Evolutionary conservation across 2,329 filamentous ascomycete genomes (phyloP).

Genomic region (Arthrobotrys sphaeroides): DNA sequence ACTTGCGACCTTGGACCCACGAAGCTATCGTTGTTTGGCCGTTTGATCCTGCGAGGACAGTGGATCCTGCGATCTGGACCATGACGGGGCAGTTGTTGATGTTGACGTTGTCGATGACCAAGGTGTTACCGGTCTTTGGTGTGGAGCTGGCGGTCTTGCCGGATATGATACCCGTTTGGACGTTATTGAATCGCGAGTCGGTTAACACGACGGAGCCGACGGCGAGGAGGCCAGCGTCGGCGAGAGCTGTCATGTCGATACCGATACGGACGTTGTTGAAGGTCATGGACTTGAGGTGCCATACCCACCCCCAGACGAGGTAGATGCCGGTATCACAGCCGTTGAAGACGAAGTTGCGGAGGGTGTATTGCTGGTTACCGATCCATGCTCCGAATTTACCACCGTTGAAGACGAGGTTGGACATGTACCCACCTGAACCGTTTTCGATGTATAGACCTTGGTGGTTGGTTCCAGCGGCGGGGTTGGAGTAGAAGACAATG

Average conservation of each 20-base stretch:
- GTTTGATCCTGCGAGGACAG: slow-evolving; percentile 18
- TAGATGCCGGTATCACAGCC: slow-evolving; percentile 82
- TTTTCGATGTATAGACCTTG: slow-evolving; percentile 72
- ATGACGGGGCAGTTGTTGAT: slow-evolving; percentile 74
- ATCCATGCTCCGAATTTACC: slow-evolving; percentile 70
- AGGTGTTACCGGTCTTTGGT: slow-evolving; percentile 59
- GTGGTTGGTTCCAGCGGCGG: slow-evolving; percentile 60
- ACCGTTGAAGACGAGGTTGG: slow-evolving; percentile 83
- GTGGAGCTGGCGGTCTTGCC: slow-evolving; percentile 76
- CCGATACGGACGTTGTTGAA: slow-evolving; percentile 80
- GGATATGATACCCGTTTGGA: slow-evolving; percentile 78
- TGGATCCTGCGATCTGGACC: slow-evolving; percentile 81
- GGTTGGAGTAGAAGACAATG: slow-evolving; percentile 65
- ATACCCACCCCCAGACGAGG: slow-evolving; percentile 87
- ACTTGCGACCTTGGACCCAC: slow-evolving; percentile 39
- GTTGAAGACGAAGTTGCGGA: slow-evolving; percentile 80
- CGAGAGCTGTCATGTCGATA: slow-evolving; percentile 74
- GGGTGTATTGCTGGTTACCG: slow-evolving; percentile 74
- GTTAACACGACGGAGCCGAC: slow-evolving; percentile 86
- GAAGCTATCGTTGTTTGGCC: slow-evolving; percentile 10
- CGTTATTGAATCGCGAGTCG: slow-evolving; percentile 81
- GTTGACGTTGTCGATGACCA: slow-evolving; percentile 71
- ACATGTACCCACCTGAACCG: slow-evolving; percentile 80
- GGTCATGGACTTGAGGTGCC: slow-evolving; percentile 74
- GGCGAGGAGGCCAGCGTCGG: slow-evolving; percentile 63